Conservation (phyloP, 768 basidiomycete genomes). For the Rhodotorula toruloides region DNA sequence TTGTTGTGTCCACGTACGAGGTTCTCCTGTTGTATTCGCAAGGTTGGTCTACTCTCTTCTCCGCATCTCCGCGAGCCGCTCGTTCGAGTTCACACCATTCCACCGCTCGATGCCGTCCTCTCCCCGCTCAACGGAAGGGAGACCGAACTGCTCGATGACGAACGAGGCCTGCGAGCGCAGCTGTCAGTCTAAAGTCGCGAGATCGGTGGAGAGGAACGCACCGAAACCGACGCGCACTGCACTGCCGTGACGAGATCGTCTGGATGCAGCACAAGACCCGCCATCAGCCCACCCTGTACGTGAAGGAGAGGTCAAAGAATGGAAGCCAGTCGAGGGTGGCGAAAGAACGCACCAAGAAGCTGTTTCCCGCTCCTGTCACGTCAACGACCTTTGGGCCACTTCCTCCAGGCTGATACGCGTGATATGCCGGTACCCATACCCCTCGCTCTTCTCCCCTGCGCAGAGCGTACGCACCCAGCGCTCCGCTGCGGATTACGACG, state of each 20-base stretch:
- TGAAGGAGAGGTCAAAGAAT: neutral
- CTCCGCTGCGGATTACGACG: constrained; percentile 71
- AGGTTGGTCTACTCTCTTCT: neutral
- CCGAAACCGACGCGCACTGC: constrained; percentile 68
- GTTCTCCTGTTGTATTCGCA: neutral
- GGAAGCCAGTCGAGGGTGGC: constrained; percentile 25
- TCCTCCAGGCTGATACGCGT: constrained; percentile 50
- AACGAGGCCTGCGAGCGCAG: constrained; percentile 57
- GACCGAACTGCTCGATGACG: constrained; percentile 71
- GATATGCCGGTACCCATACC: constrained; percentile 71
- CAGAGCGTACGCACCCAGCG: constrained; percentile 64
- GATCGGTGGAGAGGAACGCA: neutral
- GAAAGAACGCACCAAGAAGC: constrained; percentile 63
- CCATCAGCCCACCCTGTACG: constrained; percentile 38
- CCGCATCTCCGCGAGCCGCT: constrained; percentile 24
- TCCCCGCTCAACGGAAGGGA: constrained; percentile 52
- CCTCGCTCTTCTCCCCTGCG: constrained; percentile 48
- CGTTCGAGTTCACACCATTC: constrained; percentile 64
- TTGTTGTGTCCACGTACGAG: constrained; percentile 1
- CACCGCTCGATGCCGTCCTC: constrained; percentile 50
- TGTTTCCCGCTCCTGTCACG: constrained; percentile 89
- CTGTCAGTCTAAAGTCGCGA: neutral
- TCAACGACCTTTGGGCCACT: constrained; percentile 57
- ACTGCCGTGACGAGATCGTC: constrained; percentile 52
- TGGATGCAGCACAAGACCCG: constrained; percentile 31